Evolutionary conservation across 306 rosid genomes (phyloP).

Genomic region (Adenanthera pavonina): DNA sequence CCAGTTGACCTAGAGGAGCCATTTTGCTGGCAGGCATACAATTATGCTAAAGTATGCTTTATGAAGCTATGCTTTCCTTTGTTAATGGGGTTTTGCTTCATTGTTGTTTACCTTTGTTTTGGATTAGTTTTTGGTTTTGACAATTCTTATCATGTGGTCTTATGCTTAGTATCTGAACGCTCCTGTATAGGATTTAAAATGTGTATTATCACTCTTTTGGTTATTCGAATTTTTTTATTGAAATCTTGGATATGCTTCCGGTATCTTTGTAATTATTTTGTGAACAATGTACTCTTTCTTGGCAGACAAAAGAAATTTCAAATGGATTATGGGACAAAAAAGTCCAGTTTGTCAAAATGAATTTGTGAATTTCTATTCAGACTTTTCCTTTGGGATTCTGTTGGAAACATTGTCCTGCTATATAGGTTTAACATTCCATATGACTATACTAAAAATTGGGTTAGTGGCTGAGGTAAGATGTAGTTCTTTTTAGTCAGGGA

Average conservation of each 20-base stretch:
- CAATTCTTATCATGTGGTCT: slow-evolving; percentile 27
- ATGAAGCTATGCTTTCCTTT: slow-evolving; percentile 22
- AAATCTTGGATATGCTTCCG: neutral
- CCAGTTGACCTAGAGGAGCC: slow-evolving; percentile 96
- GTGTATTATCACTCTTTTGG: neutral
- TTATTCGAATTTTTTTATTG: neutral
- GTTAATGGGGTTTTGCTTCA: slow-evolving; percentile 17
- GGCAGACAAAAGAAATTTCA: neutral
- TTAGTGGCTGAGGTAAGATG: neutral
- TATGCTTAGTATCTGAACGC: slow-evolving; percentile 20
- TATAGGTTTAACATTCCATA: neutral
- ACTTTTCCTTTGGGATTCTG: neutral
- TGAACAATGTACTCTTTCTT: neutral
- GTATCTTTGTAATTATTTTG: neutral
- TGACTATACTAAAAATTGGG: neutral
- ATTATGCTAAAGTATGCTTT: slow-evolving; percentile 79
- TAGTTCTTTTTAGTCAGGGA: neutral
- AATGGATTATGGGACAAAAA: neutral
- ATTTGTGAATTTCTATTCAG: neutral
- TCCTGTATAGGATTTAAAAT: neutral
- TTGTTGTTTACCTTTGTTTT: slow-evolving; percentile 20
- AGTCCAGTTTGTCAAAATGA: neutral
- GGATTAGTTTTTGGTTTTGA: slow-evolving; percentile 22
- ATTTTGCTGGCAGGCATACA: slow-evolving; percentile 98
- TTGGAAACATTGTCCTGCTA: neutral